Conservation (phyloP, 2,329 filamentous ascomycete genomes). For the Diaporthe amygdali region DNA sequence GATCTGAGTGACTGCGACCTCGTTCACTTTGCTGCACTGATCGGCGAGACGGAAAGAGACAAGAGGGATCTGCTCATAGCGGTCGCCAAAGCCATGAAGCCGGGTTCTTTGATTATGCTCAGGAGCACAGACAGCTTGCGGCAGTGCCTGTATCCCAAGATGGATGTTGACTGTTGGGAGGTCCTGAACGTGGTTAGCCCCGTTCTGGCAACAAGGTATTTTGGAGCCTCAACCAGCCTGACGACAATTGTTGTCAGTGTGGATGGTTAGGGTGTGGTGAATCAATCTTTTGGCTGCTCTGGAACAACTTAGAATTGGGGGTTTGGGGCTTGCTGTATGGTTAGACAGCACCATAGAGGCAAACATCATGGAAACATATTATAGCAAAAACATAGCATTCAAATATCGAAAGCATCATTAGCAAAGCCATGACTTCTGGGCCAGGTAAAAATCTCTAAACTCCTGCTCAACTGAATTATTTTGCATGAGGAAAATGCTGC, state of each 20-base stretch:
- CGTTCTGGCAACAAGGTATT: slow-evolving; percentile 15
- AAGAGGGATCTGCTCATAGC: slow-evolving; percentile 17
- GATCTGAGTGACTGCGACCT: slow-evolving; percentile 9
- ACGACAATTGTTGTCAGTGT: slow-evolving; percentile 20
- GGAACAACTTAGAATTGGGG: background rate
- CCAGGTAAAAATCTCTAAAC: no score
- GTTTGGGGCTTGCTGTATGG: background rate
- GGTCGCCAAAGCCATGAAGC: slow-evolving; percentile 8
- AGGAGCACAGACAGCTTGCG: slow-evolving; percentile 18
- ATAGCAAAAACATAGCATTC: no score
- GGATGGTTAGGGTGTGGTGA: background rate
- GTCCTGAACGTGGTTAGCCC: slow-evolving; percentile 14
- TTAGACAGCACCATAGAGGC: background rate
- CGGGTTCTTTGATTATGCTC: slow-evolving; percentile 12
- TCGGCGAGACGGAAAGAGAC: slow-evolving; percentile 17
- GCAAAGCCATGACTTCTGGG: background rate
- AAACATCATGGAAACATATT: background rate
- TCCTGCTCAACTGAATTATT: no score
- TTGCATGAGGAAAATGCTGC: no score
- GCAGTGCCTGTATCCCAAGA: slow-evolving; percentile 15
- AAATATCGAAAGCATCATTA: background rate
- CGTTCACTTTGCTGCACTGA: slow-evolving; percentile 16
- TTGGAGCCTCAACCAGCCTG: slow-evolving; percentile 13
- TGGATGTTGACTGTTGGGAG: slow-evolving; percentile 17
- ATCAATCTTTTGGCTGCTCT: background rate